Evolutionary conservation across 179 eudicot genomes (phyloP), one percentile per base, ranked within the genome.

Genomic region (Beta macrorhiza): DNA sequence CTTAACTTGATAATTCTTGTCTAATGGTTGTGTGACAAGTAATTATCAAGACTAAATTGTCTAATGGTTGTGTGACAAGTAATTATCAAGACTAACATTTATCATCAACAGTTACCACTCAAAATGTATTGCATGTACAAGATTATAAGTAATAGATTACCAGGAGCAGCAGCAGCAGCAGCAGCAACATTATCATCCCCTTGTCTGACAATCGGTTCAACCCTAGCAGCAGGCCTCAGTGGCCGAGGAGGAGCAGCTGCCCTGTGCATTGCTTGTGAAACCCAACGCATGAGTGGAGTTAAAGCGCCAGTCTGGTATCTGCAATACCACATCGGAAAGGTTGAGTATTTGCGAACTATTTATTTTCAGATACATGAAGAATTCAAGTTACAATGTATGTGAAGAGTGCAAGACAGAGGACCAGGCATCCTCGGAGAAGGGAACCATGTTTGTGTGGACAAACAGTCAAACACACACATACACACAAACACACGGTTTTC

Each of bases 251-350:
- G 99, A 74, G 95, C 93, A 82, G 97, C 99, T 78, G 99, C 98
- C 84, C 97, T 87, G 72, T 90, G 97, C 98, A 95, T 97, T 62
- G 97, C 95, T 89, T 87, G 97, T 75, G 97, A 92, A 82, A 93
- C 86, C 98, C 98, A 97, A 65, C 98, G 86, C 76, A 97, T 70
- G 37, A 97, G 86, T 49, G 99, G 99, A 65, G 98, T 84, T 74
- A 97, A 87, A 81, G 98, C 97, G 82, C 99, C 99, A 82, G 98
- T 97, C 86, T 94, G 99, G 87, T 97, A 95, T 75, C 99, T 97
- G 86, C 79, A 87, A 47, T 49, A 84, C 49, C 80, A 82, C 85
- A 81, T 67, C 72, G 44, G 71, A 56, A 81, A 52, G 57, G 44
- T 44, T 76, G 67, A 67, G 67, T 65, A 52, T 72, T 25, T 45